A percentile compares a stretch with the other conserved stretches of the same genome.
Evolutionary conservation across 305 asterid species (phyloP).

Genomic region (Solanum hybrid): DNA sequence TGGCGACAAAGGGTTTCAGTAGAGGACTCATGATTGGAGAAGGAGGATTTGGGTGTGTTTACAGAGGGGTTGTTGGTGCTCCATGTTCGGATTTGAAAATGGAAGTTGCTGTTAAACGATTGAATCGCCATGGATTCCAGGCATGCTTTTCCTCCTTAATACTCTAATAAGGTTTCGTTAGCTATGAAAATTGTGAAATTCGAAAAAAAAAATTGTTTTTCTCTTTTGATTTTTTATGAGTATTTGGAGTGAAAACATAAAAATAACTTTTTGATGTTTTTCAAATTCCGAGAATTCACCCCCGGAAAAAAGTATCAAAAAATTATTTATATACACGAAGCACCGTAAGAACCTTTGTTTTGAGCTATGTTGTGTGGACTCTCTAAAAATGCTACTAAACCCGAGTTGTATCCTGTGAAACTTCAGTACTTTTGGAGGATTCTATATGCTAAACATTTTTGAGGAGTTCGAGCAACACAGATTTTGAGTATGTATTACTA

Average conservation of each 20-base stretch:
- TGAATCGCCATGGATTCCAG: slow-evolving; percentile 88
- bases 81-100: slow-evolving; percentile 22
- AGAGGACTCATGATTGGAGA: slow-evolving; percentile 67
- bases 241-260: not conserved
- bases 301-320: no score
- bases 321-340: not conserved
- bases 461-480: not conserved
- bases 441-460: not conserved
- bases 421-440: not conserved
- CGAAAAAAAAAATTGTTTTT: not conserved
- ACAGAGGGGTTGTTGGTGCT: slow-evolving; percentile 27
- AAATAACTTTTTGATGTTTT: not conserved
- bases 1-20: slow-evolving; percentile 62
- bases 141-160: slow-evolving; percentile 34
- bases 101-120: slow-evolving; percentile 70
- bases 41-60: slow-evolving; percentile 81
- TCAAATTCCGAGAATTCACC: not conserved
- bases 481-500: not conserved
- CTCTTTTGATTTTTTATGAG: not conserved
- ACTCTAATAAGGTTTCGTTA: not conserved
- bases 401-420: not conserved
- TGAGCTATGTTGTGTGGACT: not conserved
- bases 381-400: not conserved
- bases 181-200: not conserved
- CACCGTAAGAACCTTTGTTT: not conserved